Evolutionary conservation across 1,284 basidiomycete species (phyloP).

Genomic region (Heterobasidion irregulare): DNA sequence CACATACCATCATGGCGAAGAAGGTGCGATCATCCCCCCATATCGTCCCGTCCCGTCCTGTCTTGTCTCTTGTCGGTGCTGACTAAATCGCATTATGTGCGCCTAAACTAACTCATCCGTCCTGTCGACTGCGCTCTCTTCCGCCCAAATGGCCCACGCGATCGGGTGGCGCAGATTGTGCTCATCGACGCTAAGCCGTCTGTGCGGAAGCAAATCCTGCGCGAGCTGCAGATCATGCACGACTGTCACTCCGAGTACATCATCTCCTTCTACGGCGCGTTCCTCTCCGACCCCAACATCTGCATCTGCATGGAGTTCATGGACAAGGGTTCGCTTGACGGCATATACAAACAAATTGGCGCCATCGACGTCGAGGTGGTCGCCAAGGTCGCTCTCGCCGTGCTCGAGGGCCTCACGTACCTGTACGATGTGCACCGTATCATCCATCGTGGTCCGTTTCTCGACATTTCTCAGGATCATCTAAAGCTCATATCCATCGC

Average conservation of each 20-base stretch:
- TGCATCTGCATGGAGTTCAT: constrained; percentile 99
- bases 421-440: constrained; percentile 99
- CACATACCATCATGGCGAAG: constrained; percentile 87
- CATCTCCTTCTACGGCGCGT: constrained; percentile 95
- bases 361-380: constrained; percentile 87
- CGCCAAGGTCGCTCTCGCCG: constrained; percentile 83
- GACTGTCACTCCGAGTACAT: constrained; percentile 93
- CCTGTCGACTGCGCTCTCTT: too few species aligned
- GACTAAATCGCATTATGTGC: background rate
- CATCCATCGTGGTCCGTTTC: constrained; percentile 84
- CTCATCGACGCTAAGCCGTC: constrained; percentile 96
- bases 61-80: background rate
- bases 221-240: constrained; percentile 98
- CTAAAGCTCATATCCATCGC: background rate
- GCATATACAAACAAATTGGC: constrained; percentile 91
- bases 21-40: constrained; percentile 51
- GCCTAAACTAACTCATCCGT: too few species aligned
- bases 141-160: background rate
- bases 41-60: background rate
- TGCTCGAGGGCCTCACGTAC: constrained; percentile 93
- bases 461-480: constrained; percentile 1
- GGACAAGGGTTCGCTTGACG: constrained; percentile 88
- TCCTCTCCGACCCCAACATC: constrained; percentile 93
- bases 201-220: constrained; percentile 95
- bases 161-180: constrained; percentile 63